Conservation (phyloP, 169 alveolate genomes). For the Ichthyophthirius multifiliis region DNA sequence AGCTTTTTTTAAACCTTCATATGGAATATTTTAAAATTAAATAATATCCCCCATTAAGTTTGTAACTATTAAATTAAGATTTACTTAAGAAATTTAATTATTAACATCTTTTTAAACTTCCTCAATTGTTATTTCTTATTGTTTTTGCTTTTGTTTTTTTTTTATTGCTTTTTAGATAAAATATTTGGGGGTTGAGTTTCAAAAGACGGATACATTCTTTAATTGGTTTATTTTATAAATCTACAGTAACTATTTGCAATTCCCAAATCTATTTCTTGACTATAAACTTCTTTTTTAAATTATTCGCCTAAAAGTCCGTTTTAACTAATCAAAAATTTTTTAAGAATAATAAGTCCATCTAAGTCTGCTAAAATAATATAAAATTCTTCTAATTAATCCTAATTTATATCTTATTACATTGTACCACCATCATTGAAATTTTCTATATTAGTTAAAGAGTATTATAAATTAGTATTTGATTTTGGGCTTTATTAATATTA, state of each 20-base stretch:
- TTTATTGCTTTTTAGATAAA: neutral
- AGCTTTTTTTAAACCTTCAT: neutral
- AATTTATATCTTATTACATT: neutral
- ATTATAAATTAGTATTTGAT: neutral
- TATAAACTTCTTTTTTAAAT: neutral
- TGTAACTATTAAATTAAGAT: neutral
- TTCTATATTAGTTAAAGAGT: neutral
- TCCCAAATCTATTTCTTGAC: neutral
- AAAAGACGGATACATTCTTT: neutral
- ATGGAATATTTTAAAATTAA: neutral
- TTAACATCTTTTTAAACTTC: neutral
- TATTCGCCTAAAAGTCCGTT: neutral
- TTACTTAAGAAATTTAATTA: no score
- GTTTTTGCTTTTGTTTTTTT: neutral
- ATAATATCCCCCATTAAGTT: constrained; percentile 3
- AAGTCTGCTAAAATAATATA: neutral
- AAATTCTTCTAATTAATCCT: neutral
- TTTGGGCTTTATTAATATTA: neutral
- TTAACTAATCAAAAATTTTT: neutral
- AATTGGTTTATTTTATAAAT: neutral
- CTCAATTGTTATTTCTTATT: neutral
- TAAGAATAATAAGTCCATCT: neutral
- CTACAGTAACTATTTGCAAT: neutral
- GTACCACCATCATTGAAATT: neutral
- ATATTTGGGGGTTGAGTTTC: neutral